A percentile compares a stretch with the other conserved stretches of the same genome.
Evolutionary conservation across 2,329 filamentous ascomycete species (phyloP).

Genomic region (Colletotrichum tanaceti): DNA sequence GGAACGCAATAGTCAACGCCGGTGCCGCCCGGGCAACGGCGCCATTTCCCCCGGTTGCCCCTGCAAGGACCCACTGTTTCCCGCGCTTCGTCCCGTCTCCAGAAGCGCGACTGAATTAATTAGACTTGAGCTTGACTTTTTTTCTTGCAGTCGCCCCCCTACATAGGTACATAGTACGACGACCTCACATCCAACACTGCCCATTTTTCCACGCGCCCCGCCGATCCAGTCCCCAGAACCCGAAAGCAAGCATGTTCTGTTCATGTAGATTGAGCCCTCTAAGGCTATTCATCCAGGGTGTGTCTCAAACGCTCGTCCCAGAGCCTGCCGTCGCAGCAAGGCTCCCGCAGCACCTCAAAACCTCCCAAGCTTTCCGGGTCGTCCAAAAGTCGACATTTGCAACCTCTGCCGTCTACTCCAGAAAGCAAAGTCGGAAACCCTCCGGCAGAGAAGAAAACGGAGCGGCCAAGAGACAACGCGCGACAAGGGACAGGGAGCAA

Average conservation of each 20-base stretch:
- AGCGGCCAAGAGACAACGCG: neutral
- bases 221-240: neutral
- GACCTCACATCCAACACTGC: neutral
- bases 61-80: slow-evolving; percentile 1
- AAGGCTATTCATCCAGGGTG: slow-evolving; percentile 60
- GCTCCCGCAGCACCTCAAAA: slow-evolving; percentile 13
- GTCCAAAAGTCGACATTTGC: slow-evolving; percentile 8
- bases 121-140: slow-evolving; percentile 25
- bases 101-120: slow-evolving; percentile 16
- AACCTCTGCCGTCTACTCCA: neutral
- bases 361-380: neutral
- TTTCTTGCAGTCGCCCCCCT: slow-evolving; percentile 4
- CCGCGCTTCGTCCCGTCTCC: slow-evolving; percentile 31
- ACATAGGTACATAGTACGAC: no score
- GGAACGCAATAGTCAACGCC: neutral
- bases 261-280: slow-evolving; percentile 59
- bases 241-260: slow-evolving; percentile 57
- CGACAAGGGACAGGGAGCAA: neutral
- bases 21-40: slow-evolving; percentile 30
- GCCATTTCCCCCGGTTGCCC: slow-evolving; percentile 10
- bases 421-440: slow-evolving; percentile 40
- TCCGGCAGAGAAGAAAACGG: slow-evolving; percentile 28
- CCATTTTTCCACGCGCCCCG: neutral
- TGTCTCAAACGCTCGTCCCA: slow-evolving; percentile 55
- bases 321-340: slow-evolving; percentile 27